Evolutionary conservation across 202 grass and related monocot species (phyloP), one percentile per base, ranked within the genome.

Genomic region (Carex arenaria): DNA sequence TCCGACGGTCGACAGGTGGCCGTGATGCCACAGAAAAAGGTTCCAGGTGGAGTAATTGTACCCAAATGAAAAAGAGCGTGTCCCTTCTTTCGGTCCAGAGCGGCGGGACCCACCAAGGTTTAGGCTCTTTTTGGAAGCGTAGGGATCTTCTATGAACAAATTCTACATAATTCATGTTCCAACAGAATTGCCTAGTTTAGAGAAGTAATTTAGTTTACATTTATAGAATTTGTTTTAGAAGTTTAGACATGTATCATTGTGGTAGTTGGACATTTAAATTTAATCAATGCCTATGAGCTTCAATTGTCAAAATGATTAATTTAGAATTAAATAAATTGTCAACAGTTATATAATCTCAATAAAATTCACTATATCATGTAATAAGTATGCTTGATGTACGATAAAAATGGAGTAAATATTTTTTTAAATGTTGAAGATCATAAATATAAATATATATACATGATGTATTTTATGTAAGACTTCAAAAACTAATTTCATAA

Each of bases 21-120:
- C 26, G 26, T 26, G 22, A 23, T 17, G 14, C 4, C 60, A 13
- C 9, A 45, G 40, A 64, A 77, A 77, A n/a, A 64, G 61, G 34
- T 19, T 80, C 61, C 78, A 80, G 64, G 61, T 80, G 78, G 53
- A 57, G 28, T 10, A 9, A 77, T 77, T 52, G 20, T 75, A 75
- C 49, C 47, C 71, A 76, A 20, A 75, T 17, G 49, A 75, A 26
- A 26, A 47, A 59, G n/a, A 80, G 10, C 1, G 22, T 12, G 78
- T 64, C 57, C 3, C 30, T 64, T 64, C 31, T 61, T 80, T 65
- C 32, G 60, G 59, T 65, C 4, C 11, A 30, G 42, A 51, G 4
- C 65, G 19, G 10, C 11, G 28, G 52, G 28, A 57, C 53, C 73
- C 73, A 77, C 52, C 20, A 56, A 12, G 73, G 30, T 59, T 34